Percentiles rank a stretch among this genome's conserved stretches.
Conservation (phyloP, 148 eudicot genomes). For the Bassia scoparia region DNA sequence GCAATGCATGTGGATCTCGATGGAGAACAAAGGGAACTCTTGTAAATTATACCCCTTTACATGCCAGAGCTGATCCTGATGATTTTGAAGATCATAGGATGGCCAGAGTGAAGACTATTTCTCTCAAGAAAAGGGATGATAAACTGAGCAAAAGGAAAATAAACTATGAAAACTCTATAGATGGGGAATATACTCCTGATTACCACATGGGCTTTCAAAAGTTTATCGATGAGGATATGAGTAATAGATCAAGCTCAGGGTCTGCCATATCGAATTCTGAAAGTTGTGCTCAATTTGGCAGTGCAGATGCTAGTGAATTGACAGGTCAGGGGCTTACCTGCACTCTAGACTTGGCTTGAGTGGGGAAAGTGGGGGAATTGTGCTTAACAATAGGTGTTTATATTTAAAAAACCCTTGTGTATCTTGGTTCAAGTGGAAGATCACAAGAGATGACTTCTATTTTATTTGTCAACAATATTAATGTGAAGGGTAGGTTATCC, state of each 20-base stretch:
- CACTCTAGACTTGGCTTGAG: conserved; percentile 14
- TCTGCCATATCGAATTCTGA: conserved; percentile 95
- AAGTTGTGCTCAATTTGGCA: conserved; percentile 75
- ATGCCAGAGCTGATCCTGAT: conserved; percentile 70
- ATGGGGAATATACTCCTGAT: conserved; percentile 34
- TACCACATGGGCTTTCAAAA: conserved; percentile 45
- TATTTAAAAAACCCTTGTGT: background rate
- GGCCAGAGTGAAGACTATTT: conserved; percentile 48
- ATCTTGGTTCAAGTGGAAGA: background rate
- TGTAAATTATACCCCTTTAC: conserved; percentile 84
- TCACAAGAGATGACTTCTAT: background rate
- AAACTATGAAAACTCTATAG: conserved; percentile 36
- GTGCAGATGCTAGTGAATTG: conserved; percentile 85
- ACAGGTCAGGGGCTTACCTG: conserved; percentile 53
- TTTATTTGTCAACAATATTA: background rate
- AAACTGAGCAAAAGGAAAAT: conserved; percentile 68
- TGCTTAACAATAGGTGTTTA: conserved; percentile 10
- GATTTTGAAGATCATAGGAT: conserved; percentile 61
- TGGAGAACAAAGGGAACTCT: conserved; percentile 99
- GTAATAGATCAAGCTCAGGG: conserved; percentile 96
- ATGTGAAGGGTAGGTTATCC: background rate
- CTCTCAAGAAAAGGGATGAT: conserved; percentile 61
- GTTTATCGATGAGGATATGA: conserved; percentile 70
- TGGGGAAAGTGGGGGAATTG: background rate
- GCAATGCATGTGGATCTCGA: conserved; percentile 97